Evolutionary conservation across 2,329 filamentous ascomycete genomes (phyloP).

Genomic region (Polychaeton citri): DNA sequence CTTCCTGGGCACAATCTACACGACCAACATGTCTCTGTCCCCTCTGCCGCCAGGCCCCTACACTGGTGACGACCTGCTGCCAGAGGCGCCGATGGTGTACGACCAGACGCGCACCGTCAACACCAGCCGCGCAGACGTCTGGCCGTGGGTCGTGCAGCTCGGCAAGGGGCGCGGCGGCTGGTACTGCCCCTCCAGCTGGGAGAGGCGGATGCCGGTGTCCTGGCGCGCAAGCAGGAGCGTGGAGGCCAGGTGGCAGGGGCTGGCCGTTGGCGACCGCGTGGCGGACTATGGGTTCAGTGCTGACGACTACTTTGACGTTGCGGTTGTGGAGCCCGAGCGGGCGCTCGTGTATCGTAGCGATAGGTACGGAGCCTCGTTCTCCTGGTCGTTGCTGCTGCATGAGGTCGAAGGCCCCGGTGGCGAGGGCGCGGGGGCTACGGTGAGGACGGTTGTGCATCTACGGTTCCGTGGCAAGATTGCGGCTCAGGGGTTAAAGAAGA

Average conservation of each 20-base stretch:
- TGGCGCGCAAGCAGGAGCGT: conserved; percentile 7
- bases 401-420: conserved; percentile 4
- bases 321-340: conserved; percentile 4
- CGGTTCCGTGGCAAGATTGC: conserved; percentile 10
- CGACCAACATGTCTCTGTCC: too few species aligned
- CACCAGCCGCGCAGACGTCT: conserved; percentile 7
- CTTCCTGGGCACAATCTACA: too few species aligned
- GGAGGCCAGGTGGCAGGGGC: conserved; percentile 6
- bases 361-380: conserved; percentile 7
- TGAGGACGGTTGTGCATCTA: conserved; percentile 8
- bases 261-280: conserved; percentile 8
- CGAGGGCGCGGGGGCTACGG: neutral
- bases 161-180: conserved; percentile 12
- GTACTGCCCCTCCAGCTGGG: conserved; percentile 7
- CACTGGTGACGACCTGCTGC: conserved; percentile 9
- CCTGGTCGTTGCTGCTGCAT: conserved; percentile 10
- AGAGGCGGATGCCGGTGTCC: conserved; percentile 6
- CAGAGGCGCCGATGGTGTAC: conserved; percentile 10
- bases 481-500: conserved; percentile 7
- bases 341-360: conserved; percentile 6
- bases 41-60: conserved; percentile 1
- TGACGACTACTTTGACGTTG: conserved; percentile 11
- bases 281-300: conserved; percentile 9
- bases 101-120: conserved; percentile 7
- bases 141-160: conserved; percentile 10